phyloP scores from a whole-genome alignment of 768 basidiomycete genomes.

The Termitomyces sp. region DNA sequence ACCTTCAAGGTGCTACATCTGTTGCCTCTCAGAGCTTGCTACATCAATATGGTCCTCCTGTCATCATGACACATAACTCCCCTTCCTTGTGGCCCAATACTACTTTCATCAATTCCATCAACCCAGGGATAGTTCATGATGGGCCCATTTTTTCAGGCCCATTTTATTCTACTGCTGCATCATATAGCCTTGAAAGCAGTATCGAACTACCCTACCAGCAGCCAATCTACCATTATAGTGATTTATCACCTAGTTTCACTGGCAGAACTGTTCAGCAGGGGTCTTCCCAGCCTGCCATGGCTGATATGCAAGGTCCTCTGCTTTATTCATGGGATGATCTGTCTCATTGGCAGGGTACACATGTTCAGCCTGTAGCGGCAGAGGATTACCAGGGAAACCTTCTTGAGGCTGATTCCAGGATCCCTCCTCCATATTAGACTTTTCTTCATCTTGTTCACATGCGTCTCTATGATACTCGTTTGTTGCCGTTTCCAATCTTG shows the following conservation, averaged over 20 bases:
- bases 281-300: not conserved
- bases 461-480: not conserved
- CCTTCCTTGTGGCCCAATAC: not conserved
- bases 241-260: not conserved
- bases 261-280: not conserved
- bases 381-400: not conserved
- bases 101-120: not conserved
- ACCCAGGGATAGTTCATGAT: not conserved
- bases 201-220: not conserved
- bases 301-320: not conserved
- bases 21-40: not conserved
- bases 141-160: not conserved
- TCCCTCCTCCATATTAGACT: not conserved
- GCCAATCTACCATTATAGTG: not conserved
- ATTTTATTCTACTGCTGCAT: not conserved
- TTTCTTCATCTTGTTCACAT: not conserved
- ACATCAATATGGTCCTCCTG: not conserved
- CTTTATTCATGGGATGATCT: not conserved
- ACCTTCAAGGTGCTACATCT: not conserved
- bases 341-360: not conserved
- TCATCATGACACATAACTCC: not conserved
- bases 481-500: not conserved
- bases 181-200: not conserved
- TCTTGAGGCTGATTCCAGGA: not conserved
- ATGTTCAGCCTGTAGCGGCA: not conserved